Percentiles rank a stretch among this genome's conserved stretches.
Conservation (phyloP, 2,329 filamentous ascomycete genomes). For the Colletotrichum agaves region DNA sequence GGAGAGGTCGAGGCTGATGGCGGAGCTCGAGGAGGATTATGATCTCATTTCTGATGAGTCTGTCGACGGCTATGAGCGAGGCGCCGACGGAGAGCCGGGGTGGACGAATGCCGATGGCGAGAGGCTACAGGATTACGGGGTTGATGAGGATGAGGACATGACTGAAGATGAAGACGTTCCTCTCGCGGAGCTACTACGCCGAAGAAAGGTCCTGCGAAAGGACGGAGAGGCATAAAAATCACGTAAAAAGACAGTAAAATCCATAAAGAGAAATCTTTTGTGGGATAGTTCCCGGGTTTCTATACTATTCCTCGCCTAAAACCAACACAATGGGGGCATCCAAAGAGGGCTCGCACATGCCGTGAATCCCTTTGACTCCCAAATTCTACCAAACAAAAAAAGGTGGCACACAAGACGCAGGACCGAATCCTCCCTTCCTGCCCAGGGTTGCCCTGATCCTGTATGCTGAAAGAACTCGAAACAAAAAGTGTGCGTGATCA, state of each 20-base stretch:
- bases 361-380: slow-evolving; percentile 31
- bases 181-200: slow-evolving; percentile 72
- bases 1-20: slow-evolving; percentile 52
- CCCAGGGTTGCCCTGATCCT: slow-evolving; percentile 37
- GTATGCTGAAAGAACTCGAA: slow-evolving; percentile 35
- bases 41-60: slow-evolving; percentile 61
- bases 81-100: slow-evolving; percentile 54
- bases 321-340: slow-evolving; percentile 36
- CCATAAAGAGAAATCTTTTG: slow-evolving; percentile 20
- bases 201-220: slow-evolving; percentile 56
- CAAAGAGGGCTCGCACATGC: slow-evolving; percentile 32
- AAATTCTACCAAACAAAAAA: slow-evolving; percentile 34
- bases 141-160: slow-evolving; percentile 75
- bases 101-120: slow-evolving; percentile 85
- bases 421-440: slow-evolving; percentile 24
- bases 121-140: slow-evolving; percentile 78
- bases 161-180: slow-evolving; percentile 70
- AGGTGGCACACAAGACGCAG: slow-evolving; percentile 27
- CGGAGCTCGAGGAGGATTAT: slow-evolving; percentile 65
- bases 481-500: slow-evolving; percentile 14
- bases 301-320: slow-evolving; percentile 34
- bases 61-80: slow-evolving; percentile 67
- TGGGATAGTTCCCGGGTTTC: slow-evolving; percentile 26
- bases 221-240: slow-evolving; percentile 45
- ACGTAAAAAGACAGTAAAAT: neutral